Conservation (phyloP, 805 yeast genomes). For the Ogataea glucozyma region DNA sequence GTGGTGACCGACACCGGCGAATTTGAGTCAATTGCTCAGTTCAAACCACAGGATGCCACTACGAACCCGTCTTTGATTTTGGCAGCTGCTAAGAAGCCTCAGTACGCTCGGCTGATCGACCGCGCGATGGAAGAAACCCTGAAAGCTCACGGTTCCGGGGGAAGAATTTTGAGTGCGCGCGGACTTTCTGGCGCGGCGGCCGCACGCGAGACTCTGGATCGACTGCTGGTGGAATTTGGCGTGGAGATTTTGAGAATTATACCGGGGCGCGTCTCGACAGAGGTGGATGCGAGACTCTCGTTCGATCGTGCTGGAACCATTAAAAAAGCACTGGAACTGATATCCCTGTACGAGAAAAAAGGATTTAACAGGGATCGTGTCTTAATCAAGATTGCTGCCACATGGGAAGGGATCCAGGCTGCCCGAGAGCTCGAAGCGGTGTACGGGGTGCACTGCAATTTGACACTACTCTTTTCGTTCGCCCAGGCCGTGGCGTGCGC, state of each 20-base stretch:
- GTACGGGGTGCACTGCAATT: slow-evolving; percentile 88
- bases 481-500: slow-evolving; percentile 99
- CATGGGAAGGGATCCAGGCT: slow-evolving; percentile 99
- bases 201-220: slow-evolving; percentile 82
- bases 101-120: slow-evolving; percentile 85
- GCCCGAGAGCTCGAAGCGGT: slow-evolving; percentile 91
- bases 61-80: slow-evolving; percentile 97
- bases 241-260: slow-evolving; percentile 86
- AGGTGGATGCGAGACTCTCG: slow-evolving; percentile 97
- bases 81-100: slow-evolving; percentile 91
- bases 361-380: slow-evolving; percentile 90
- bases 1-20: slow-evolving; percentile 99
- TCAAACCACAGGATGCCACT: slow-evolving; percentile 98
- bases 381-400: slow-evolving; percentile 94
- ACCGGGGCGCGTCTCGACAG: slow-evolving; percentile 99
- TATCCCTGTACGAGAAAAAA: slow-evolving; percentile 75
- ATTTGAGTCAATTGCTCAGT: slow-evolving; percentile 94
- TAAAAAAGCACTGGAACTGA: slow-evolving; percentile 88
- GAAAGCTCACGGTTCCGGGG: slow-evolving; percentile 35
- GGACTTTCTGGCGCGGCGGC: slow-evolving; percentile 48
- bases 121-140: slow-evolving; percentile 83
- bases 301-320: slow-evolving; percentile 92
- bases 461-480: slow-evolving; percentile 91
- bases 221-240: slow-evolving; percentile 94
- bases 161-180: slow-evolving; percentile 26